Conservation (phyloP, 1,284 basidiomycete species). For the Sporisorium graminicola region DNA sequence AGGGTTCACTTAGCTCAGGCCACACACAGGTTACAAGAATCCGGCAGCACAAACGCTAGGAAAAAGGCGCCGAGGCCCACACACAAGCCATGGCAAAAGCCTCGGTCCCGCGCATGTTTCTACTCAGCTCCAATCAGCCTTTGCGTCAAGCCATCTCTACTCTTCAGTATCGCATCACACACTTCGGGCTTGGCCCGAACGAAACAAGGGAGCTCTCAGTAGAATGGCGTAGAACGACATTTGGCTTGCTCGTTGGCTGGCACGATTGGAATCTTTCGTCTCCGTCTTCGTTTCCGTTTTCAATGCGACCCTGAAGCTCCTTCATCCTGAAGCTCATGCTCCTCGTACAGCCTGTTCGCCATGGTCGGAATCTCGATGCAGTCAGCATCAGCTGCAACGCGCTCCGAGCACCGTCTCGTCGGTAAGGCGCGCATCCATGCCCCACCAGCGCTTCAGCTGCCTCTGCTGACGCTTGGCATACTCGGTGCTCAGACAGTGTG, state of each 20-base stretch:
- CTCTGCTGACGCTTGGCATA: slow-evolving; percentile 58
- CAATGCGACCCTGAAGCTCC: background rate
- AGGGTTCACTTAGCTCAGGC: slow-evolving; percentile 23
- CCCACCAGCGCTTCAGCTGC: slow-evolving; percentile 39
- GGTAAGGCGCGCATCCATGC: slow-evolving; percentile 42
- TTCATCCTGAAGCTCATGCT: background rate
- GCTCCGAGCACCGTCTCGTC: slow-evolving; percentile 21
- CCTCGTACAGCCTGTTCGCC: background rate
- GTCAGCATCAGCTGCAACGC: background rate
- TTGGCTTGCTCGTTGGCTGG: background rate
- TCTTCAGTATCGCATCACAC: too few relatives aligned
- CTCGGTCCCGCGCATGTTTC: too few relatives aligned
- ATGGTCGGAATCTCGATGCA: slow-evolving; percentile 35
- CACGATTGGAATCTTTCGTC: background rate
- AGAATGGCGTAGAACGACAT: background rate
- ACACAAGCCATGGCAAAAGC: background rate
- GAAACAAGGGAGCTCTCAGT: background rate
- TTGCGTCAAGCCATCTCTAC: too few relatives aligned
- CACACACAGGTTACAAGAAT: background rate
- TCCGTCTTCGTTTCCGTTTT: too few relatives aligned
- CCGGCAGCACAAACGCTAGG: too few relatives aligned
- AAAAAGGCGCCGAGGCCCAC: background rate
- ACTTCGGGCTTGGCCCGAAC: too few relatives aligned
- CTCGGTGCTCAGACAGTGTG: slow-evolving; percentile 66
- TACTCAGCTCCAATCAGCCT: too few relatives aligned